Conservation (phyloP, 139 green algal genomes). For the Eudorina sp. region DNA sequence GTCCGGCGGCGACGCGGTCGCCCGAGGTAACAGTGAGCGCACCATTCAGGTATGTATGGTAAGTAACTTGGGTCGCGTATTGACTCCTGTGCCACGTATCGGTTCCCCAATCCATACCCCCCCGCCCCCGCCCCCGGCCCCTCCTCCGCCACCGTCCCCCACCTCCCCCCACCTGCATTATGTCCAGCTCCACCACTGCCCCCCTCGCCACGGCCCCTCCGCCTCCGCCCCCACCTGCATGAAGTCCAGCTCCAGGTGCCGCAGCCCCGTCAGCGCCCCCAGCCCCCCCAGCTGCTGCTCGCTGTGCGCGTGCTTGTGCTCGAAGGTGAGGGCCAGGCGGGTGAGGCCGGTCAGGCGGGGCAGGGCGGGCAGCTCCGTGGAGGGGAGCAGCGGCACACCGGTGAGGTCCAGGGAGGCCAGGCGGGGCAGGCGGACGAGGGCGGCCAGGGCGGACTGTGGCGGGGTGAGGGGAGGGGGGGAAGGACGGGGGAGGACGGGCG, state of each 20-base stretch:
- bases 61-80: too few species aligned
- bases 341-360: constrained; percentile 5
- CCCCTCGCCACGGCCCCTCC: too few species aligned
- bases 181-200: too few species aligned
- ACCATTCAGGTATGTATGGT: too few species aligned
- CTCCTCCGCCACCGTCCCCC: too few species aligned
- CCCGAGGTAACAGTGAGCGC: too few species aligned
- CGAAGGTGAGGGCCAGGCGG: constrained; percentile 4
- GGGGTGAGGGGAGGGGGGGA: neutral
- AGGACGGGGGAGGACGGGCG: neutral
- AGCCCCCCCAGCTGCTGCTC: constrained; percentile 7
- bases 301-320: constrained; percentile 20
- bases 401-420: constrained; percentile 6
- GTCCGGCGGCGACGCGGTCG: too few species aligned
- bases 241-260: constrained; percentile 27
- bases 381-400: constrained; percentile 15
- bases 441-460: neutral
- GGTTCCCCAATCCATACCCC: too few species aligned
- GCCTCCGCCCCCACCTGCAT: constrained; percentile 1
- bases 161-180: too few species aligned
- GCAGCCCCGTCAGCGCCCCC: neutral
- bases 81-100: too few species aligned
- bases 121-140: too few species aligned
- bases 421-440: neutral
- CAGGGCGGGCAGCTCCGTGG: neutral